Percentiles rank a stretch among this genome's conserved stretches.
phyloP scores from a whole-genome alignment of 2,329 filamentous ascomycete genomes.

The Alternaria panax region DNA sequence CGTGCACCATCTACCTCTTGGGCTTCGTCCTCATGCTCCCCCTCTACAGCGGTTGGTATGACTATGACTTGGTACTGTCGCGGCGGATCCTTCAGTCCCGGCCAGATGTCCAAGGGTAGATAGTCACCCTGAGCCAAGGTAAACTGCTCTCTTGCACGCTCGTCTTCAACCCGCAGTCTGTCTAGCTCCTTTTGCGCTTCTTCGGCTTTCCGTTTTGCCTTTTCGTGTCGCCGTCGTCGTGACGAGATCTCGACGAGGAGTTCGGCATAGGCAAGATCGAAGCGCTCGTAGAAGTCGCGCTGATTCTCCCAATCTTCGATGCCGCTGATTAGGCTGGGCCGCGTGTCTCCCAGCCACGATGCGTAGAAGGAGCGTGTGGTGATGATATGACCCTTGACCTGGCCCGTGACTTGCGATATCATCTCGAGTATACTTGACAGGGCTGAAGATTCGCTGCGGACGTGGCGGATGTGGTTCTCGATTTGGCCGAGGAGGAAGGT shows the following conservation, averaged over 20 bases:
- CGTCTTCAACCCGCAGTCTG: conserved; percentile 75
- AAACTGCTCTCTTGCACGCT: conserved; percentile 77
- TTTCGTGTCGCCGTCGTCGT: conserved; percentile 74
- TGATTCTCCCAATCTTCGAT: conserved; percentile 79
- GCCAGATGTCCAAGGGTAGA: conserved; percentile 88
- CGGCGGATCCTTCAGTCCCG: conserved; percentile 58
- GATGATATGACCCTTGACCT: conserved; percentile 70
- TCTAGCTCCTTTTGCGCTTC: conserved; percentile 81
- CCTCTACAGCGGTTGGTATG: conserved; percentile 21
- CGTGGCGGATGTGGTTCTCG: conserved; percentile 66
- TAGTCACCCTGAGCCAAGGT: conserved; percentile 83
- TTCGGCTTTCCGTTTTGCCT: conserved; percentile 75
- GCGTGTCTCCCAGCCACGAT: conserved; percentile 74
- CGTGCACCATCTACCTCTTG: conserved; percentile 26
- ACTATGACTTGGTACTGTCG: conserved; percentile 45
- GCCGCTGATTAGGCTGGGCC: conserved; percentile 70
- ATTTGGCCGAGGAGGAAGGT: conserved; percentile 73
- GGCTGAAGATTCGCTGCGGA: conserved; percentile 63
- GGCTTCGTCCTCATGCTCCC: conserved; percentile 24
- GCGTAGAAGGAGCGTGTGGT: conserved; percentile 69
- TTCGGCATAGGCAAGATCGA: conserved; percentile 82
- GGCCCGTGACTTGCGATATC: conserved; percentile 71
- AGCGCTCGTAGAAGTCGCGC: conserved; percentile 84
- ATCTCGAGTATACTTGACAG: conserved; percentile 70
- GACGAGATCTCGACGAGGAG: conserved; percentile 84